Evolutionary conservation across 2,329 filamentous ascomycete genomes (phyloP).

Genomic region (Xylaria sp.): DNA sequence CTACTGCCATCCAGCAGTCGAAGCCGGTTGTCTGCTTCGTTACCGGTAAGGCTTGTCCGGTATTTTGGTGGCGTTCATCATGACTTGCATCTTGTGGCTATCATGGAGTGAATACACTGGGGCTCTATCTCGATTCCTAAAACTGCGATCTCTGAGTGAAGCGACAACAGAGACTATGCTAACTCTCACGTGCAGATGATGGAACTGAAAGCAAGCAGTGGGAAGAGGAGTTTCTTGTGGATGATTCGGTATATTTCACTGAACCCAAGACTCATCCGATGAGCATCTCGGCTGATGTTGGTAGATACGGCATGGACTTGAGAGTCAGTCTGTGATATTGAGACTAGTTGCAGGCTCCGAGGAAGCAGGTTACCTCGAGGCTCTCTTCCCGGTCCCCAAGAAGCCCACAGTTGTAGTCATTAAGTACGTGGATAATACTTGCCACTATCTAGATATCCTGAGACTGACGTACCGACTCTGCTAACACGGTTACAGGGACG

Average conservation of each 20-base stretch:
- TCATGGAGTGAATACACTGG: no score
- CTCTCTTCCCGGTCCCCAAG: slow-evolving; percentile 74
- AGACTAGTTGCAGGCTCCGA: slow-evolving; percentile 66
- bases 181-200: slow-evolving; percentile 50
- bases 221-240: slow-evolving; percentile 63
- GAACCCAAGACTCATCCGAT: not conserved
- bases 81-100: not conserved
- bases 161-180: not conserved
- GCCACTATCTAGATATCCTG: not conserved
- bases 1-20: slow-evolving; percentile 63
- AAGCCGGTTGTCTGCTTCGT: slow-evolving; percentile 85
- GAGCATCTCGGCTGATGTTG: slow-evolving; percentile 12
- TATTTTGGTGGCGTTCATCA: not conserved
- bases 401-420: slow-evolving; percentile 78
- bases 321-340: slow-evolving; percentile 61
- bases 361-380: slow-evolving; percentile 75
- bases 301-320: slow-evolving; percentile 53
- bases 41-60: slow-evolving; percentile 49
- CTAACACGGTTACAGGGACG: slow-evolving; percentile 49
- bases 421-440: slow-evolving; percentile 44
- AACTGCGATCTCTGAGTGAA: not conserved
- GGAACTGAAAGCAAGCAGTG: slow-evolving; percentile 63
- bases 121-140: no score
- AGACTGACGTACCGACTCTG: not conserved
- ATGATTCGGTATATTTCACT: slow-evolving; percentile 45